A percentile compares a stretch with the other conserved stretches of the same genome.
Evolutionary conservation across 257 asterid species (phyloP).

Genomic region (Rubia yunnanensis): DNA sequence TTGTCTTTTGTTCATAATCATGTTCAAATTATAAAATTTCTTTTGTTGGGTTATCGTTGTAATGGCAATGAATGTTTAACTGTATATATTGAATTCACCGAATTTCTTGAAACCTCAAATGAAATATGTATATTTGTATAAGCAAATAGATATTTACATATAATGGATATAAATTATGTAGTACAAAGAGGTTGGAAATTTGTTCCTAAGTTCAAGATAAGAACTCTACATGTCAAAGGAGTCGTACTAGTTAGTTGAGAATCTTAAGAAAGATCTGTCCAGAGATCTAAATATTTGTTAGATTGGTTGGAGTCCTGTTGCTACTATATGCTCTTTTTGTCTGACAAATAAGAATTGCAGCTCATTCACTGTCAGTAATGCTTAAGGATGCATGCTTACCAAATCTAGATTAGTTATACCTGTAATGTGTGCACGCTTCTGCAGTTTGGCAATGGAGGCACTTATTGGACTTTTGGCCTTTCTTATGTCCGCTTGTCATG

Average conservation of each 20-base stretch:
- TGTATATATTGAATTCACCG: background rate
- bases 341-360: too few relatives aligned
- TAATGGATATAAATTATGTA: background rate
- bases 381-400: background rate
- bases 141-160: background rate
- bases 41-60: background rate
- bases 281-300: background rate
- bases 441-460: background rate
- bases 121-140: background rate
- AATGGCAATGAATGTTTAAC: background rate
- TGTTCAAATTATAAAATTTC: too few relatives aligned
- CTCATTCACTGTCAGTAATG: background rate
- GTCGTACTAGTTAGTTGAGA: background rate
- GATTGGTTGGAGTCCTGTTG: background rate
- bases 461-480: background rate
- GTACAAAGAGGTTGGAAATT: background rate
- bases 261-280: background rate
- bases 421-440: background rate
- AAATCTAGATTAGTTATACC: background rate
- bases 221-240: background rate
- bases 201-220: too few relatives aligned
- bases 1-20: background rate
- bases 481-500: background rate
- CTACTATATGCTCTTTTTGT: too few relatives aligned
- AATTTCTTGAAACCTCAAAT: slow-evolving; percentile 1